A percentile compares a stretch with the other conserved stretches of the same genome.
Conservation (phyloP, 345 rosid genomes). For the Eucalyptus coolabah region DNA sequence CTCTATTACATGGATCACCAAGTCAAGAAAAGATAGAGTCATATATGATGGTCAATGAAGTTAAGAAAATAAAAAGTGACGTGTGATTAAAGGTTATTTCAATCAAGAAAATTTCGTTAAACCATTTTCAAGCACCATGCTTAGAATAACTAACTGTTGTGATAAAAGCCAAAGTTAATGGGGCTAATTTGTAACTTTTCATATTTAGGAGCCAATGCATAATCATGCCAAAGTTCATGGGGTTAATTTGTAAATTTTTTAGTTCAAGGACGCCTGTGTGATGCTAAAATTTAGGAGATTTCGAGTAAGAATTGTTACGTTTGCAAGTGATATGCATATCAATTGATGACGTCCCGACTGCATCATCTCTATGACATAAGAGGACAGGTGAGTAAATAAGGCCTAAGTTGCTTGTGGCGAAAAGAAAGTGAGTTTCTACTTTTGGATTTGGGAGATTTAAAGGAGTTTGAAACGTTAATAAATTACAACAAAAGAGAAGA, state of each 20-base stretch:
- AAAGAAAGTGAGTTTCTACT: not conserved
- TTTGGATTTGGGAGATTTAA: not conserved
- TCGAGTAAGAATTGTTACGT: accelerated
- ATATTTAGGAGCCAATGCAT: not conserved
- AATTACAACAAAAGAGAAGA: not conserved
- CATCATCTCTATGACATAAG: not conserved
- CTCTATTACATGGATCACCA: not conserved
- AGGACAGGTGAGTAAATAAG: accelerated
- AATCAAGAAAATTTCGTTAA: not conserved
- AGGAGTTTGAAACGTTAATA: not conserved
- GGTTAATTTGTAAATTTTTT: not conserved
- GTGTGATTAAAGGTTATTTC: not conserved
- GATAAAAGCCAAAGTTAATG: not conserved
- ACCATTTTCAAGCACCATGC: not conserved
- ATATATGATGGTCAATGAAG: not conserved
- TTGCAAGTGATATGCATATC: not conserved
- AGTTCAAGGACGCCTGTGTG: not conserved
- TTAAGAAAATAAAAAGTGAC: not conserved
- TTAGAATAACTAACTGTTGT: not conserved
- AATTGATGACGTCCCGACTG: accelerated
- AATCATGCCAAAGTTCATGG: not conserved
- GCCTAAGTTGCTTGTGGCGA: not conserved
- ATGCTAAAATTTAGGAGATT: not conserved
- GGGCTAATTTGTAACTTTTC: not conserved
- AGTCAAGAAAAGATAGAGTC: not conserved